A percentile compares a stretch with the other conserved stretches of the same genome.
These are phyloP conservation scores for Ascochyta koolunga DNA, from an alignment of 2,329 filamentous ascomycete species.

Conservation along the genomic window DNA sequence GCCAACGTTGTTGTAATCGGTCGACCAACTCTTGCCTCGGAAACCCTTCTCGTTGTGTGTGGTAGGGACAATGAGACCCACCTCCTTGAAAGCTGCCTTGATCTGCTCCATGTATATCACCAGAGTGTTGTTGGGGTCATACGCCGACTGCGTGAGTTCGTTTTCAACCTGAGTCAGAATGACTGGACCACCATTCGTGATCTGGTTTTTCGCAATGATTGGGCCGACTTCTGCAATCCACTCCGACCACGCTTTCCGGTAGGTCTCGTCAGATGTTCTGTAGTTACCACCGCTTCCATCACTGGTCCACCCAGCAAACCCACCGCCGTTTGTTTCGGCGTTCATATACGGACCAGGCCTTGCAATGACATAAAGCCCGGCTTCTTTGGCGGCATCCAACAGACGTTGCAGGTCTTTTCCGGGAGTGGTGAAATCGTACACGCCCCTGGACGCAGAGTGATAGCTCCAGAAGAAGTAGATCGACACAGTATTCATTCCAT, in stretches of 20 bases:
- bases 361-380: slow-evolving; percentile 59
- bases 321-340: slow-evolving; percentile 58
- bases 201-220: slow-evolving; percentile 58
- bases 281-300: slow-evolving; percentile 55
- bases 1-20: slow-evolving; percentile 62
- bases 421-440: slow-evolving; percentile 58
- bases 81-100: slow-evolving; percentile 53
- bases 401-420: slow-evolving; percentile 59
- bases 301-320: slow-evolving; percentile 54
- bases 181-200: slow-evolving; percentile 58
- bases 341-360: slow-evolving; percentile 60
- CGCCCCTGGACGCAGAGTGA: slow-evolving; percentile 52
- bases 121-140: slow-evolving; percentile 53
- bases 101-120: slow-evolving; percentile 62
- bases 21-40: slow-evolving; percentile 58
- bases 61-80: slow-evolving; percentile 58
- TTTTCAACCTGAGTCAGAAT: slow-evolving; percentile 62
- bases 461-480: slow-evolving; percentile 61
- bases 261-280: slow-evolving; percentile 53
- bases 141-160: slow-evolving; percentile 55
- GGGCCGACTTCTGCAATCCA: slow-evolving; percentile 56
- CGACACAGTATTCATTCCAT: slow-evolving; percentile 59
- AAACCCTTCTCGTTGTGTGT: slow-evolving; percentile 60
- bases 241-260: slow-evolving; percentile 55
- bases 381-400: slow-evolving; percentile 59